Base-by-base conservation (phyloP, 139 green algal genomes). In the Diplosphaera chodatii region DNA sequence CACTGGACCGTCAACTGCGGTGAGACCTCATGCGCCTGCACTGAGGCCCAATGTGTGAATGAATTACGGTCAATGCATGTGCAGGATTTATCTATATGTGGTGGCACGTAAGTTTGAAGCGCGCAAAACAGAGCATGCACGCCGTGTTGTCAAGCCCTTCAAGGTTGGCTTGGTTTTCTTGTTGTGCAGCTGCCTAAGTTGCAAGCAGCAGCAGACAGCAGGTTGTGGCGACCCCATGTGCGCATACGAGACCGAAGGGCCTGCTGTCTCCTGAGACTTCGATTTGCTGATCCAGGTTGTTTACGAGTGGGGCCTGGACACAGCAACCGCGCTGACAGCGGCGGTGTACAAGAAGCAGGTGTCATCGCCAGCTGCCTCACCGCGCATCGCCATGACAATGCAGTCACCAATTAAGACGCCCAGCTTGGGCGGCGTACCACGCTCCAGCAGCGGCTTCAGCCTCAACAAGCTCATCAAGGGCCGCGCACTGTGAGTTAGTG, bases 71-170 rank as follows among this genome's bases (percentile, higher is more conserved):
- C n/a, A n/a, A n/a, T n/a, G n/a, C n/a, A n/a, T 25, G 16, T 23
- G 48, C 48, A 59, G 48, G 48, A 59, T 59, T 5, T 59, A 59
- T 18, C 48, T 59, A 18, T 59, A 59, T 18, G 16, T 59, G 3
- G 16, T 59, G 10, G 48, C 48, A 18, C 48, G 48, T 3, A 59
- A 59, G 48, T 59, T 59, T 25, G 48, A 59, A 18, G 25, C 48
- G 16, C 48, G 48, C 48, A 59, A 59, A 18, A n/a, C 48, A 25
- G 48, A 59, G 48, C 48, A 59, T 25, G 16, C 48, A 25, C 48
- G 48, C 10, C 48, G 48, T 18, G 48, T 59, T 18, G 48, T 85
- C 29, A 68, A 69, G 48, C 77, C 77, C 27, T 83, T 79, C 71
- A 66, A 40, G 31, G 74, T 74, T 31, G 28, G 73, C 56, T 10